phyloP scores from a whole-genome alignment of 345 rosid genomes.

The Xanthoceras sorbifolium region DNA sequence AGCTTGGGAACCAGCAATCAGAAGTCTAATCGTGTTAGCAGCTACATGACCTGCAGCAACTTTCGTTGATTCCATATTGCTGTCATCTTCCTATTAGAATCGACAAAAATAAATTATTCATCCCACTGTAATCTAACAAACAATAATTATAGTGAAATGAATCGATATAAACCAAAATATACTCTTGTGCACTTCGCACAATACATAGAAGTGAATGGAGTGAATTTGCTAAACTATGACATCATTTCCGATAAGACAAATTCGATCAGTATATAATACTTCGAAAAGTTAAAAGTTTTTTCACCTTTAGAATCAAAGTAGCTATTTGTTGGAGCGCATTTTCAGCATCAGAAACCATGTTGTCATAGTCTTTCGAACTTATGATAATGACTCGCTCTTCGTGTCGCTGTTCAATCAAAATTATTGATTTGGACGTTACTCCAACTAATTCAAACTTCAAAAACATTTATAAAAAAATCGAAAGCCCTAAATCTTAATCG shows the following conservation, averaged over 20 bases:
- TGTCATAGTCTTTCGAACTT: conserved; percentile 57
- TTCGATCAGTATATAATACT: not conserved
- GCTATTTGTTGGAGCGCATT: conserved; percentile 60
- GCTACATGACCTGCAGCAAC: conserved; percentile 51
- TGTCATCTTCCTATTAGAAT: conserved; percentile 51
- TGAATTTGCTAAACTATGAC: not conserved
- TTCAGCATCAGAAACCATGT: conserved; percentile 48
- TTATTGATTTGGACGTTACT: not conserved
- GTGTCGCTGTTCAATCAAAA: conserved; percentile 44
- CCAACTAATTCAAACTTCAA: not conserved
- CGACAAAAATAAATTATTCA: conserved; percentile 1
- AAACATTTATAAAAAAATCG: not conserved
- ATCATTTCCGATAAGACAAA: not conserved
- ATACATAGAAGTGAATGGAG: not conserved
- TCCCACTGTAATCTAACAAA: not conserved
- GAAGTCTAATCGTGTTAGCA: conserved; percentile 55
- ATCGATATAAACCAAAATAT: not conserved
- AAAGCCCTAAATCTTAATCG: conserved; percentile 1
- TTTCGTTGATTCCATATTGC: conserved; percentile 33
- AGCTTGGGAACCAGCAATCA: conserved; percentile 71
- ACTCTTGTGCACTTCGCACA: not conserved
- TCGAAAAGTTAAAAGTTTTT: not conserved
- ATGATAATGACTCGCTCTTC: conserved; percentile 73
- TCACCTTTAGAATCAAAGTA: conserved; percentile 49
- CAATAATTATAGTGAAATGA: not conserved